Conservation (phyloP, 1,284 basidiomycete genomes). For the Puccinia hordei region DNA sequence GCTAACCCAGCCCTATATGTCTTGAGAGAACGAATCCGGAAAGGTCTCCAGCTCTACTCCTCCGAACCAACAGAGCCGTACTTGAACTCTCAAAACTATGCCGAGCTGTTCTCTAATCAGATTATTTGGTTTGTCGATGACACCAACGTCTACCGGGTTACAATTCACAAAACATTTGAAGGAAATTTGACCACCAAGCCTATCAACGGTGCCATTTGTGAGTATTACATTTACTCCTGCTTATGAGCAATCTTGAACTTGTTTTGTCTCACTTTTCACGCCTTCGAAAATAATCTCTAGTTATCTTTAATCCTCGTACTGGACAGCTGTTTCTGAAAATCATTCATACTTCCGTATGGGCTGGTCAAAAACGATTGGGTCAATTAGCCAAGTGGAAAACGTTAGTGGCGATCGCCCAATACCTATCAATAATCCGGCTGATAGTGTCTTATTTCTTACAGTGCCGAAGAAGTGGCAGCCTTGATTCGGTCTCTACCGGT, state of each 20-base stretch:
- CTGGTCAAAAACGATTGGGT: constrained; percentile 98
- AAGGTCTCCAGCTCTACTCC: constrained; percentile 96
- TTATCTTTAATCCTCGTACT: constrained; percentile 99
- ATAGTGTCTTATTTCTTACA: not conserved
- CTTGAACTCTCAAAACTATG: constrained; percentile 94
- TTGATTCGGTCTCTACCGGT: constrained; percentile 94
- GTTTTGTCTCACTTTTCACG: not conserved
- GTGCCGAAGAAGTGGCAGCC: constrained; percentile 96
- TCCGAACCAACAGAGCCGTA: constrained; percentile 99
- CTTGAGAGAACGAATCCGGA: constrained; percentile 94
- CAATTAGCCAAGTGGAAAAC: constrained; percentile 99
- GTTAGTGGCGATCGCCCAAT: constrained; percentile 20
- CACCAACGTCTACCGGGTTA: constrained; percentile 98
- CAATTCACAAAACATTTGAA: constrained; percentile 99
- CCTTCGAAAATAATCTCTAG: constrained; percentile 59
- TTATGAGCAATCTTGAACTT: not conserved
- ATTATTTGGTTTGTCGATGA: constrained; percentile 99
- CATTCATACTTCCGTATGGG: constrained; percentile 99
- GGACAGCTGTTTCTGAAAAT: constrained; percentile 98
- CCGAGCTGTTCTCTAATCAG: constrained; percentile 97
- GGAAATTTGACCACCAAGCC: constrained; percentile 99
- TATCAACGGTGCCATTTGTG: constrained; percentile 68
- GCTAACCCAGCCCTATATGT: constrained; percentile 98
- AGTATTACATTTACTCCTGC: not conserved
- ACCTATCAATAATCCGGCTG: not conserved